phyloP scores from a whole-genome alignment of 1,139 yeast species.

The Protomyces inouyei region DNA sequence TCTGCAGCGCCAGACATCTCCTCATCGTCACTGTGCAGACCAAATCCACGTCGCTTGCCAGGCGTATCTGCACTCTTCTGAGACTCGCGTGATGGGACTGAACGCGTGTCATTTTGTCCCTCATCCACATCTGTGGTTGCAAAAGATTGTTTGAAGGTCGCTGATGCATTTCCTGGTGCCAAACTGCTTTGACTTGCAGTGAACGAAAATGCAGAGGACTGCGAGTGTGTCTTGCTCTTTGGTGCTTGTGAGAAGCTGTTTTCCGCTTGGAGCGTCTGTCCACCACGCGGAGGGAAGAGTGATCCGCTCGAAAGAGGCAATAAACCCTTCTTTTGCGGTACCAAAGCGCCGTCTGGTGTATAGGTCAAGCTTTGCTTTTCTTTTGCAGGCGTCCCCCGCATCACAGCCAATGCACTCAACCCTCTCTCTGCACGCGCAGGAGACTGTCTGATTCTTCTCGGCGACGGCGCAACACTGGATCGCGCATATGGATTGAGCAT shows the following conservation, averaged over 20 bases:
- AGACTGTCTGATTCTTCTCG: neutral
- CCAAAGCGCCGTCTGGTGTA: neutral
- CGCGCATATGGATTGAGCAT: constrained; percentile 24
- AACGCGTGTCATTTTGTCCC: neutral
- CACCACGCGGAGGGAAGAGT: neutral
- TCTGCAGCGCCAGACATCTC: neutral
- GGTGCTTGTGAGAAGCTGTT: neutral
- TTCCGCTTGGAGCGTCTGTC: neutral
- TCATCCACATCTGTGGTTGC: neutral
- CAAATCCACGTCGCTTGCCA: neutral
- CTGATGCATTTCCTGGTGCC: neutral
- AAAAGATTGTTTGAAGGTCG: neutral
- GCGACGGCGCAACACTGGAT: constrained; percentile 1
- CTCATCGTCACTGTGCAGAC: neutral
- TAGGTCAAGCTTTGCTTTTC: neutral
- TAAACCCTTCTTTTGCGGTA: neutral
- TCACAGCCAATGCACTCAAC: constrained; percentile 10
- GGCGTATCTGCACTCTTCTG: neutral
- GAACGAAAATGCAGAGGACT: neutral
- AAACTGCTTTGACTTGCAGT: neutral
- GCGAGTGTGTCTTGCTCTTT: neutral
- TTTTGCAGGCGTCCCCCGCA: neutral
- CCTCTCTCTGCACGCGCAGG: neutral
- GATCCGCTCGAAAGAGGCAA: neutral
- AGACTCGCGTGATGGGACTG: neutral